Conservation (phyloP, 139 green algal genomes). For the Coelastrella sp. region DNA sequence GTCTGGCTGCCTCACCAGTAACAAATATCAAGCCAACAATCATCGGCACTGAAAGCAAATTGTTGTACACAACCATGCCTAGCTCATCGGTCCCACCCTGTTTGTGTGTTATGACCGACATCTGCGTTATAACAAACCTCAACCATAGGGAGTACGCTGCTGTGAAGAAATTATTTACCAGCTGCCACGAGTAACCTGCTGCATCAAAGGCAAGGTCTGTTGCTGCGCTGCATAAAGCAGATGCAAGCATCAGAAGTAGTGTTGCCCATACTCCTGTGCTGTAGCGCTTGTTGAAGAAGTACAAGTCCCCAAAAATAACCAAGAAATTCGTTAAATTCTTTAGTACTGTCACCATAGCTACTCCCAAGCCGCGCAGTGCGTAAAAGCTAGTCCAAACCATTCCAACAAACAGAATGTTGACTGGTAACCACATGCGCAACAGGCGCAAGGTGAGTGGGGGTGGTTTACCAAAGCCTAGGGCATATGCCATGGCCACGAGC, state of each 20-base stretch:
- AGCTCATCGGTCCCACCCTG: conserved; percentile 73
- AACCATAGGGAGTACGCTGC: conserved; percentile 81
- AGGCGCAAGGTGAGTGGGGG: conserved; percentile 50
- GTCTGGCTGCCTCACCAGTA: conserved; percentile 61
- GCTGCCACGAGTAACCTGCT: conserved; percentile 77
- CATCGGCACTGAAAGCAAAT: conserved; percentile 83
- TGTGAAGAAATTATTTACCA: conserved; percentile 86
- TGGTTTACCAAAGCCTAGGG: conserved; percentile 44
- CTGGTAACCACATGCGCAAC: conserved; percentile 81
- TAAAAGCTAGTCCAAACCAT: conserved; percentile 90
- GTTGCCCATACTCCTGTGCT: conserved; percentile 70
- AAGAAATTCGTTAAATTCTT: conserved; percentile 94
- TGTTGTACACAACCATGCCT: conserved; percentile 89
- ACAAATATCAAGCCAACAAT: conserved; percentile 68
- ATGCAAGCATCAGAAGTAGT: conserved; percentile 81
- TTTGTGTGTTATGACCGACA: conserved; percentile 48
- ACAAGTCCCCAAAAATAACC: conserved; percentile 79
- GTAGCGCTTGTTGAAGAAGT: conserved; percentile 79
- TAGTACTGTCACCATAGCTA: conserved; percentile 85
- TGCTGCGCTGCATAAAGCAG: conserved; percentile 71
- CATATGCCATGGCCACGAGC: conserved; percentile 56
- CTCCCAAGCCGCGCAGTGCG: conserved; percentile 76
- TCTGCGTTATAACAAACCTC: conserved; percentile 69
- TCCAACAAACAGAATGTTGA: conserved; percentile 93
- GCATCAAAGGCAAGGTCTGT: conserved; percentile 86